Evolutionary conservation across 75 land plant genomes (phyloP).

Genomic region (Sequoia sempervirens): DNA sequence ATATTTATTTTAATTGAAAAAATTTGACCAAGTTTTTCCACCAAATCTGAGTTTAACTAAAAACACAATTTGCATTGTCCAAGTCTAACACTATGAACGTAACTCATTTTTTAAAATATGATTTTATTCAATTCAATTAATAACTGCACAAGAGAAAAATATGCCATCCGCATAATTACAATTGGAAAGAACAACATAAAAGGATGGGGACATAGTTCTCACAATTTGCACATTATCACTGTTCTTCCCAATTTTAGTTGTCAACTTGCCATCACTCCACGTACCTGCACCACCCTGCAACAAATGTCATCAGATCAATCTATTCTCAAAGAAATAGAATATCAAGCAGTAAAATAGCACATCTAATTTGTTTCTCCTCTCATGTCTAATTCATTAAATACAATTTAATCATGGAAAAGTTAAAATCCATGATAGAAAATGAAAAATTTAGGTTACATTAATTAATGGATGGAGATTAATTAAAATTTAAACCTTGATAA

Average conservation of each 20-base stretch:
- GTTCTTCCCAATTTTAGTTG: conserved; percentile 93
- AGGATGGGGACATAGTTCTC: conserved; percentile 17
- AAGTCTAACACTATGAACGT: too few relatives aligned
- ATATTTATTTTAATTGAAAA: too few relatives aligned
- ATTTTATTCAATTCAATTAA: not conserved
- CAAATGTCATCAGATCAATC: conserved; percentile 26
- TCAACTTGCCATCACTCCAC: conserved; percentile 99
- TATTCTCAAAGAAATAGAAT: not conserved
- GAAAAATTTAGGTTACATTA: not conserved
- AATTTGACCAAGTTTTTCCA: too few relatives aligned
- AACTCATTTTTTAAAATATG: not conserved
- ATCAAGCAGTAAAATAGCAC: not conserved
- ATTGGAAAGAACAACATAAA: not conserved
- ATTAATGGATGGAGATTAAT: not conserved
- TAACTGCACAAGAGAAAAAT: not conserved
- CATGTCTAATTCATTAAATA: not conserved
- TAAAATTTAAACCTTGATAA: not conserved
- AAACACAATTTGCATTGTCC: too few relatives aligned
- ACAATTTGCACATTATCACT: conserved; percentile 82
- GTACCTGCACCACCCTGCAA: conserved; percentile 99
- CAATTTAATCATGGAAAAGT: not conserved
- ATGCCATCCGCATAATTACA: not conserved
- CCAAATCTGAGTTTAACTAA: too few relatives aligned
- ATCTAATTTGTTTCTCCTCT: not conserved
- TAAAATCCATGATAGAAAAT: not conserved